Base-by-base conservation (phyloP, 2,329 filamentous ascomycete species). In the Neonectria neomacrospora region DNA sequence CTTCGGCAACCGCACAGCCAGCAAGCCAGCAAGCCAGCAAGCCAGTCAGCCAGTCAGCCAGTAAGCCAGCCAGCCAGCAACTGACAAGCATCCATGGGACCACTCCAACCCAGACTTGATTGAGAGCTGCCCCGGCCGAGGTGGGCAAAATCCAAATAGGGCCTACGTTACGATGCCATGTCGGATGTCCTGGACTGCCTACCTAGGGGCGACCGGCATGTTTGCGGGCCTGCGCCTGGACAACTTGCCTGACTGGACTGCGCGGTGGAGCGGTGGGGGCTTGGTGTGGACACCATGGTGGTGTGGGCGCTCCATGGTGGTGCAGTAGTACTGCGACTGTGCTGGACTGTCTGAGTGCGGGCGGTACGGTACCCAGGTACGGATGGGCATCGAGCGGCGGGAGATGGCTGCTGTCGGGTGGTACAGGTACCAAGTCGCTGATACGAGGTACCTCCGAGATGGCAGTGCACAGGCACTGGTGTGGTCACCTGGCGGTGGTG, bases 311-410 rank as follows among this genome's bases (percentile, higher is more conserved):
- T 54, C 52, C 51, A 48, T 45, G 52, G 44, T 61, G 39, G 54
- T 57, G 59, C 59, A 62, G 59, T 62, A 62, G 51, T 37, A 44
- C 34, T 54, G 50, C 30, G 41, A 60, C 50, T 48, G 51, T 54
- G 54, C 47, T 50, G 47, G 47, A 34, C 47, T n/a, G 44, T 37
- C 18, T 45, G 23, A 41, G 51, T 41, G 37, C n/a, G n/a, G 37
- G 37, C 37, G n/a, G 37, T 41, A 41, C 30, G 30, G 42, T n/a
- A n/a, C n/a, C n/a, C n/a, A n/a, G n/a, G n/a, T n/a, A 41, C 30
- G 30, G 42, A 26, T 41, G 37, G 26, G n/a, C 48, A 26, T 41
- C 7, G 37, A 18, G 9, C 5, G 37, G 22, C 23, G 16, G 26
- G 47, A 41, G 57, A 41, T 60, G 47, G 39, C 50, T 48, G n/a